Evolutionary conservation across 2,329 filamentous ascomycete genomes (phyloP), one percentile per base, ranked within the genome.

Genomic region (Pyrenophora seminiperda): DNA sequence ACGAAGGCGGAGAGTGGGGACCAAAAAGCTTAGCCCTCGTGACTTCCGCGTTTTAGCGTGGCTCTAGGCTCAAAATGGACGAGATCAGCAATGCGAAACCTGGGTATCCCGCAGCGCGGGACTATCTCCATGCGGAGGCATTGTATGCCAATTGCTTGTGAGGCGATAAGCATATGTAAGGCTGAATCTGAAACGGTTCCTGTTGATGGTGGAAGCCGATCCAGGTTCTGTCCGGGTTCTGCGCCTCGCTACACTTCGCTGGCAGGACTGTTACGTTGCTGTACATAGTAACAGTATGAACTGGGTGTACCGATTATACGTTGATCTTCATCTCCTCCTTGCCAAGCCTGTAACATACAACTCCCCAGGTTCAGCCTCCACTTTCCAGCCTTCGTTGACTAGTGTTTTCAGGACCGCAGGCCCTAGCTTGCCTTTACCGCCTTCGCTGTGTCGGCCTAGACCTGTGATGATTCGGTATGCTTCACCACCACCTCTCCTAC

Each of bases 391-490:
- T 53, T 93, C 89, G 36, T 83, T 81, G 31, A 86, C 80, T 33
- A 97, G 76, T 66, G 86, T 86, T 65, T 84, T 86, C 38, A 82
- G 86, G n/a, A 97, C 91, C 13, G 89, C 88, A 48, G 88, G 87
- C 4, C 91, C 87, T 51, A 97, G 72, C 59, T 84, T 86, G 1
- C 88, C 90, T 47, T 83, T 86, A 1, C 91, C 91, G 43, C 88
- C 85, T 38, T 84, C 81, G 62, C 85, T 94, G 73, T 97, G 93
- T 45, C 81, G 81, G 1, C 93, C 93, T 11, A 87, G 69, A 0
- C 93, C 93, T 3, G 91, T 96, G 45, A 97, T 83, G 52, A 97
- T 86, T 31, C 82, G 84, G 63, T 88, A 91, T 0, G 84, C 80
- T 5, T 77, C 77, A 5, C 70, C 67, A 14, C 73, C 71, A 4